Evolutionary conservation across 2,329 filamentous ascomycete genomes (phyloP), one percentile per base, ranked within the genome.

Genomic region (Colletotrichum sp.): DNA sequence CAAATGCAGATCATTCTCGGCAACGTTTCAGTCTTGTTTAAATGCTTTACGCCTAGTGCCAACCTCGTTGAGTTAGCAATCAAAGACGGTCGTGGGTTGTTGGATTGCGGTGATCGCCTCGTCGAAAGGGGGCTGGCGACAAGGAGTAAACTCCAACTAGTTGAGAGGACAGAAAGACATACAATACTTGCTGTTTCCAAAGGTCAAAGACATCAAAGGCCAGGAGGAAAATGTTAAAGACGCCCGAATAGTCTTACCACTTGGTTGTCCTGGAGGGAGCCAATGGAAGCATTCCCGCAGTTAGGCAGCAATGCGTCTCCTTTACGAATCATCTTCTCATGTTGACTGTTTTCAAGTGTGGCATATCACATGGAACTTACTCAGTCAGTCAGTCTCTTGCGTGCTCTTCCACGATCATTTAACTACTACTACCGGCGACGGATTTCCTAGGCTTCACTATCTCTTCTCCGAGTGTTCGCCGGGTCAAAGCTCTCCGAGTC

Each of bases 191-290:
- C 3, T 18, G 5, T 18, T 43, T n/a, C 16, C 0, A 0, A 6
- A 43, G 36, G 16, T n/a, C 16, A 16, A 43, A 43, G 16, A n/a
- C 8, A 16, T 18, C 5, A 43, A 2, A 11, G 1, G 9, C n/a
- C 36, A n/a, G 3, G 5, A n/a, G 36, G 3, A 6, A 47, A n/a
- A n/a, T 7, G 38, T 18, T 0, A 5, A n/a, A n/a, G 38, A 47
- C 38, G 12, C 3, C 38, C 1, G 12, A 3, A 47, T 12, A 21
- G 18, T 47, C 38, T 47, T n/a, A 12, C 38, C 18, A n/a, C 11
- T 21, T 47, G 38, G 38, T 18, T 9, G 18, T 47, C 38, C 18
- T 47, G 38, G 9, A 47, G 38, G 18, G 18, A 47, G 18, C 38
- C 38, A 9, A n/a, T n/a, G n/a, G 38, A 47, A 47, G 0, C 38